Evolutionary conservation across 2,329 filamentous ascomycete species (phyloP).

Genomic region (Emericellopsis atlantica): DNA sequence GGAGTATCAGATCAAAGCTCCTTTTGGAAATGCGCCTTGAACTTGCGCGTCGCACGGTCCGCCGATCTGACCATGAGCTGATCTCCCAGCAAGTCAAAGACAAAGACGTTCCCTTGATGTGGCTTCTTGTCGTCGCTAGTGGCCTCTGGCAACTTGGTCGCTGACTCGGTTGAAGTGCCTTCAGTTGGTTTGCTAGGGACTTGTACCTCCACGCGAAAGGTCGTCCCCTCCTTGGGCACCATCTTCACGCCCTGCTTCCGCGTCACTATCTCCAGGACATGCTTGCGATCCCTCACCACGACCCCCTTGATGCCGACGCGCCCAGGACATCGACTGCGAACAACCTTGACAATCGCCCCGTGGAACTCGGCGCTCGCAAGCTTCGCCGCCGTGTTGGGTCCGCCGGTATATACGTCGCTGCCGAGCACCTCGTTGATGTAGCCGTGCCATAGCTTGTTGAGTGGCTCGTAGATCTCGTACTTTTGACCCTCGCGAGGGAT

Average conservation of each 20-base stretch:
- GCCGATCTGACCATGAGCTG: conserved; percentile 74
- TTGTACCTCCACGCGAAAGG: conserved; percentile 68
- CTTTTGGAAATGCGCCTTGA: conserved; percentile 70
- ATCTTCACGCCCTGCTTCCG: conserved; percentile 56
- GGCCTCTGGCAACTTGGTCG: conserved; percentile 1
- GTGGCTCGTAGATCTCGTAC: conserved; percentile 64
- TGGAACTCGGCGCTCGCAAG: conserved; percentile 83
- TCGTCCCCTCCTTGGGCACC: conserved; percentile 80
- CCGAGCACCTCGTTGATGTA: conserved; percentile 79
- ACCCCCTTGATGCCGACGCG: conserved; percentile 78
- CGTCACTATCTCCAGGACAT: conserved; percentile 76
- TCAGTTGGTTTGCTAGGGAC: conserved; percentile 10
- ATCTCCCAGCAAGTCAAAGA: conserved; percentile 76
- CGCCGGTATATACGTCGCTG: conserved; percentile 40
- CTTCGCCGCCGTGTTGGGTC: conserved; percentile 53
- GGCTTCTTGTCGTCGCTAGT: not conserved
- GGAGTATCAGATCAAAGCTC: conserved; percentile 43
- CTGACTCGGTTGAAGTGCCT: not conserved
- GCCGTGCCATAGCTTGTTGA: conserved; percentile 68
- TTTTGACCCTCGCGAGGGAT: conserved; percentile 49
- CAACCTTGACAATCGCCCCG: conserved; percentile 72
- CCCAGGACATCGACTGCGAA: conserved; percentile 66
- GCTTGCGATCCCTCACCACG: conserved; percentile 78
- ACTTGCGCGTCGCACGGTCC: conserved; percentile 83
- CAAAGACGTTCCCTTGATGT: conserved; percentile 26